Conservation (phyloP, 495 filamentous ascomycete species). For the Neurospora intermedia region DNA sequence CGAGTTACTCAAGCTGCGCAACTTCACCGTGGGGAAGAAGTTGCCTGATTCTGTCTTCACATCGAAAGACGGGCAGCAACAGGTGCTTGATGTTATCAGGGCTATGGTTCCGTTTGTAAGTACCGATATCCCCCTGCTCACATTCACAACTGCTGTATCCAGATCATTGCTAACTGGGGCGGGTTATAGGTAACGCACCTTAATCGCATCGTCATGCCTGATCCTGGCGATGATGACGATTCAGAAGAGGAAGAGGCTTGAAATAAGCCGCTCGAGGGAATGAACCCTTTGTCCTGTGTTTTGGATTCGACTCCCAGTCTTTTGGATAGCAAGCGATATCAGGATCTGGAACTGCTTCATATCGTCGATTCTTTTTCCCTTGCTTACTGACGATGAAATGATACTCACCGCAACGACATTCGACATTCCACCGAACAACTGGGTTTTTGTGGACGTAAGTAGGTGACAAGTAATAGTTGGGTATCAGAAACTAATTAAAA, state of each 20-base stretch:
- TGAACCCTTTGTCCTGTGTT: neutral
- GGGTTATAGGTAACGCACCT: slow-evolving; percentile 44
- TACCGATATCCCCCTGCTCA: slow-evolving; percentile 13
- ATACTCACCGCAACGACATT: neutral
- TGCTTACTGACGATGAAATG: neutral
- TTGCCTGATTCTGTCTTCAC: slow-evolving; percentile 48
- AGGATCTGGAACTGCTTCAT: neutral
- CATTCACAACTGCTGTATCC: neutral
- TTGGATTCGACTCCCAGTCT: neutral
- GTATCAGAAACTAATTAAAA: slow-evolving; percentile 3
- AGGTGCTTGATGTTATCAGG: slow-evolving; percentile 29
- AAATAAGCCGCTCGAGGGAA: neutral
- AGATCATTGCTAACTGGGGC: neutral
- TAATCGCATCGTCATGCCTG: slow-evolving; percentile 57
- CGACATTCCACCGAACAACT: neutral
- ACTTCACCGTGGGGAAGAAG: slow-evolving; percentile 57
- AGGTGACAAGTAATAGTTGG: slow-evolving; percentile 9
- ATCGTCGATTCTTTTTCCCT: neutral
- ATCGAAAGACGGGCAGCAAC: slow-evolving; percentile 27
- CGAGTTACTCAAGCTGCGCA: slow-evolving; percentile 37
- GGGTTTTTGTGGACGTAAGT: neutral
- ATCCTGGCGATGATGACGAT: slow-evolving; percentile 33
- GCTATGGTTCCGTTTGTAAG: slow-evolving; percentile 54
- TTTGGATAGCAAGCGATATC: neutral
- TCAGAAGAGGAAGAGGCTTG: slow-evolving; percentile 18